Conservation (phyloP, 768 basidiomycete species). For the Strobilomyces dryophilus region DNA sequence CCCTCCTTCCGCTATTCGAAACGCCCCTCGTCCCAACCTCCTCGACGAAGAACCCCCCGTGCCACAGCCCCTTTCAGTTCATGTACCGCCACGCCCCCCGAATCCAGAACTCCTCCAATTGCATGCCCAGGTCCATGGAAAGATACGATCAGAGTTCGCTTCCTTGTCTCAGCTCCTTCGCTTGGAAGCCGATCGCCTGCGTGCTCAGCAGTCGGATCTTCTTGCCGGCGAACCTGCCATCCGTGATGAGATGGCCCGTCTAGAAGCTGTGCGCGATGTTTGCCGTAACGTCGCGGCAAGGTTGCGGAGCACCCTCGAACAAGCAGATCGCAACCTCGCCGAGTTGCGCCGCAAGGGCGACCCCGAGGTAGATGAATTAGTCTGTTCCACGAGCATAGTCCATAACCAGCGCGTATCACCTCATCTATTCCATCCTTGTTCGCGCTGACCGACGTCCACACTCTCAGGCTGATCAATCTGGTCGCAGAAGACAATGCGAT, state of each 20-base stretch:
- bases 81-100: conserved; percentile 75
- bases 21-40: conserved; percentile 44
- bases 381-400: conserved; percentile 93
- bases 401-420: conserved; percentile 75
- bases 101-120: conserved; percentile 86
- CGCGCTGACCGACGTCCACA: conserved; percentile 14
- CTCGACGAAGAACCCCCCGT: conserved; percentile 55
- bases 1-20: conserved; percentile 15
- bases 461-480: conserved; percentile 81
- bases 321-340: conserved; percentile 67
- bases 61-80: conserved; percentile 25
- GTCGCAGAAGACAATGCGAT: conserved; percentile 99
- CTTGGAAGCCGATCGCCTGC: conserved; percentile 69
- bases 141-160: conserved; percentile 65
- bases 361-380: conserved; percentile 92
- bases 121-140: conserved; percentile 72
- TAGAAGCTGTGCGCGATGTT: conserved; percentile 91
- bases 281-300: conserved; percentile 75
- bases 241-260: conserved; percentile 90
- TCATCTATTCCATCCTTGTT: background rate
- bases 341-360: conserved; percentile 83
- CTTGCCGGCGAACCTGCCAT: conserved; percentile 90
- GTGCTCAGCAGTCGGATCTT: conserved; percentile 80
- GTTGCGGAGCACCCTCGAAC: conserved; percentile 55
- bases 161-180: conserved; percentile 63